Base-by-base conservation (phyloP, 179 eudicot genomes). In the Vitellaria paradoxa region DNA sequence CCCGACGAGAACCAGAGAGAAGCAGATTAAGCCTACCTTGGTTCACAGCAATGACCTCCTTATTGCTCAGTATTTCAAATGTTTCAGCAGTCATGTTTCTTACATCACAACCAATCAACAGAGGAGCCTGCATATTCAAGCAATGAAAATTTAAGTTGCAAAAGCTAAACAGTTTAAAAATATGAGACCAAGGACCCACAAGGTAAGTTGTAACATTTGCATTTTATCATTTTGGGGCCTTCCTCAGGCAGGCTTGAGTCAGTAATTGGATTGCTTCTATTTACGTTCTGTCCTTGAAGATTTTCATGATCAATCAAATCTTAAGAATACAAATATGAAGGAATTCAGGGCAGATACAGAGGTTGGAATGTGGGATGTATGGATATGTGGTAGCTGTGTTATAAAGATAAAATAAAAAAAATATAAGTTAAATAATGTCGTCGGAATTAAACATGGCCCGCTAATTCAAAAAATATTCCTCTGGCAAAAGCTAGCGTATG, bases 21-120 rank as follows among this genome's bases (percentile, higher is more conserved):
- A 75, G 69, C 21, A 75, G 50, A 21, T 9, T 66, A 60, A 76
- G 30, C 21, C 77, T 84, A 95, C 99, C 99, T 91, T 95, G 99
- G 86, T 93, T 88, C 62, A 95, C 93, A 40, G 90, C 92, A 75
- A 95, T 91, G 76, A 95, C 93, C 86, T 95, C 99, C 70, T 80
- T 84, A 81, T 95, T 95, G 81, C 86, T 83, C 53, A 95, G 79
- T 73, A 95, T 89, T 82, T 91, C 90, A 68, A 72, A 76, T 42
- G 99, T 91, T 86, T 93, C 97, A 7, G 93, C 87, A 13, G 90
- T 91, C 89, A 93, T 90, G 83, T 91, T 91, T 81, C 97, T 84
- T 46, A 93, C 91, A 87, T 95, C 99, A 82, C 99, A 95, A 14
- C 99, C 99, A 82, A 95, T 84, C 78, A 95, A 80, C 75, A 95